Evolutionary conservation across 257 asterid species (phyloP), one percentile per base, ranked within the genome.

Genomic region (Leonotis leonurus): DNA sequence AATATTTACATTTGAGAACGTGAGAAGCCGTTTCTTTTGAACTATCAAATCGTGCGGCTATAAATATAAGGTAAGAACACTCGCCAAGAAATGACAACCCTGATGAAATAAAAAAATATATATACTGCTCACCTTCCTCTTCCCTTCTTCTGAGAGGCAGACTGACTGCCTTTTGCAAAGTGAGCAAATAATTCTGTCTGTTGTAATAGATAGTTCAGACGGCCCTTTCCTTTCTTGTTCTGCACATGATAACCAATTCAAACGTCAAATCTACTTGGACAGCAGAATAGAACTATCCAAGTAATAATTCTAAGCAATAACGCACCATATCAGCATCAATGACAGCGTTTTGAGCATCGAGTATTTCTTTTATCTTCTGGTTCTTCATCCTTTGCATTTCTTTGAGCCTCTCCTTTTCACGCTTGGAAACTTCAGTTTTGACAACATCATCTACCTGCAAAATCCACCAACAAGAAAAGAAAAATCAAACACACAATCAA

Each of bases 151-250:
- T 69, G 79, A 32, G 96, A 60, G 33, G 82, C 65, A 63, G 96
- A 60, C 52, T 79, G 90, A 33, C 82, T 92, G 18, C 94, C 85
- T 75, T 93, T 93, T 25, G 99, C 99, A 79, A 93, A 93, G 78
- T 93, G 99, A 51, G 97, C 86, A 89, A 93, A 93, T 54, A 93
- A 69, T 75, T 93, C 99, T 2, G 99, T 93, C 74, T 93, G 99
- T 90, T 87, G 88, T 76, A 93, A 82, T 58, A 93, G 95, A 81
- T 82, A 93, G 50, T 84, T 85, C 65, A 93, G 71, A 18, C 97
- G 90, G 21, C 99, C 99, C 75, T 89, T 85, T 64, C 99, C 99
- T 78, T 67, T 87, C 73, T 81, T 93, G 79, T 84, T 89, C 97
- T 93, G 93, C 61, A 68, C 69, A 75, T 58, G 30, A 67, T 27